Evolutionary conservation across 1,284 basidiomycete species (phyloP).

Genomic region (Ustilago trichophora): DNA sequence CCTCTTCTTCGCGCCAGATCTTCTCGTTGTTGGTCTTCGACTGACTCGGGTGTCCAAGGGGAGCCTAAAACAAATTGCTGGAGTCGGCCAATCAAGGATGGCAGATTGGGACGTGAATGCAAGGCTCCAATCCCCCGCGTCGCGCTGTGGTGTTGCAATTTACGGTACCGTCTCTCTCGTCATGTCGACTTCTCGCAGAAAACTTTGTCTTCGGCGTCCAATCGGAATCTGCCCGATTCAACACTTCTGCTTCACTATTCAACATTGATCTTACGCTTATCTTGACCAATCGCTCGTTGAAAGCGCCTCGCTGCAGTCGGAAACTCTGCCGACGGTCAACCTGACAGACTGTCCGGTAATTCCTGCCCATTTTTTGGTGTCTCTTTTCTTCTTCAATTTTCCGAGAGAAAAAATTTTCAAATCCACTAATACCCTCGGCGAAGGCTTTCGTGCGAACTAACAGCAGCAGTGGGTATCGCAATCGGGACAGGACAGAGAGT

Average conservation of each 20-base stretch:
- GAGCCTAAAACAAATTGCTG: slow-evolving; percentile 16
- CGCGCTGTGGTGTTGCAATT: slow-evolving; percentile 1
- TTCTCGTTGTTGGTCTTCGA: no score
- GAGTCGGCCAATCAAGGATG: slow-evolving; percentile 15
- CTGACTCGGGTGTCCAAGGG: slow-evolving; percentile 8
- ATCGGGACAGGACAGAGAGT: no score
- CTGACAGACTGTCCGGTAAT: not conserved
- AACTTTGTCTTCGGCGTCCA: not conserved
- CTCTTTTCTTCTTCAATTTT: not conserved
- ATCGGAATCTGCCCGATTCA: not conserved
- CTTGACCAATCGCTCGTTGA: not conserved
- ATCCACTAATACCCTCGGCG: no score
- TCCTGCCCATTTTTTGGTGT: not conserved
- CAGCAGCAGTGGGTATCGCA: no score
- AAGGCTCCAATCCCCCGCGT: not conserved
- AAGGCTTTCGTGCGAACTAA: no score
- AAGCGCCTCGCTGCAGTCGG: not conserved
- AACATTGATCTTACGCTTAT: not conserved
- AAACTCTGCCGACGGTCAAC: not conserved
- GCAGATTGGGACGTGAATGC: slow-evolving; percentile 11
- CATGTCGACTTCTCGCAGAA: not conserved
- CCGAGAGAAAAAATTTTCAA: no score
- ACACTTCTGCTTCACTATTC: not conserved
- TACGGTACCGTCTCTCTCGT: not conserved
- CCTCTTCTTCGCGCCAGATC: no score